Percentiles rank a stretch among this genome's conserved stretches.
Conservation (phyloP, 331 rosid genomes). For the Quercus phellos region DNA sequence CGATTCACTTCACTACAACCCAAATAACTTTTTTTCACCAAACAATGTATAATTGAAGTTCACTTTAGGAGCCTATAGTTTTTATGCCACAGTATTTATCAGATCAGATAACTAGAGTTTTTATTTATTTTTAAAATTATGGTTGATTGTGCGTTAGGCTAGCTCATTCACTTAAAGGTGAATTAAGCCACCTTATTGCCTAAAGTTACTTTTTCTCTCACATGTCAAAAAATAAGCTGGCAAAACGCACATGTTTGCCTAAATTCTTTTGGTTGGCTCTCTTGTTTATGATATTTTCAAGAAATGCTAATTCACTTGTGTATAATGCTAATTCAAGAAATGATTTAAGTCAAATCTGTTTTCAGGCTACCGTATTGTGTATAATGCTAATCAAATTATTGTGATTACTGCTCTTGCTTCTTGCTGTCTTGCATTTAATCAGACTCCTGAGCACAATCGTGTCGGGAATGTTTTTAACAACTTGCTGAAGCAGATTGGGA, state of each 20-base stretch:
- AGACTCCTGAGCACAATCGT: slow-evolving; percentile 53
- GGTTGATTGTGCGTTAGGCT: no score
- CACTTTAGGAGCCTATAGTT: not conserved
- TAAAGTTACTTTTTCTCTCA: no score
- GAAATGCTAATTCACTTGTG: not conserved
- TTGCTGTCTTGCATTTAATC: slow-evolving; percentile 12
- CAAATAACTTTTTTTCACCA: no score
- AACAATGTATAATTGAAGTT: not conserved
- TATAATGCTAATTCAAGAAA: no score
- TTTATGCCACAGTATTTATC: no score
- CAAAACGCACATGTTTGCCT: no score
- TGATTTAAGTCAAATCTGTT: not conserved
- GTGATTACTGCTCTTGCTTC: slow-evolving; percentile 13
- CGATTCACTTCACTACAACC: no score
- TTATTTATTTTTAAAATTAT: no score
- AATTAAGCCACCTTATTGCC: no score
- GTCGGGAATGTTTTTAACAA: slow-evolving; percentile 58
- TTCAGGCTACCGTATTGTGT: not conserved
- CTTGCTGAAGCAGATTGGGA: slow-evolving; percentile 59
- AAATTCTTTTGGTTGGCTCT: not conserved
- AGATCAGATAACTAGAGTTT: no score
- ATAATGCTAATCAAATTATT: not conserved
- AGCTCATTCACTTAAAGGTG: no score
- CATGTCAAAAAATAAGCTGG: no score
- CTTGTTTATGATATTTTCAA: not conserved